Evolutionary conservation across 225 moss, liverwort and hornwort species (phyloP).

Genomic region (Pseudoscleropodium purum): DNA sequence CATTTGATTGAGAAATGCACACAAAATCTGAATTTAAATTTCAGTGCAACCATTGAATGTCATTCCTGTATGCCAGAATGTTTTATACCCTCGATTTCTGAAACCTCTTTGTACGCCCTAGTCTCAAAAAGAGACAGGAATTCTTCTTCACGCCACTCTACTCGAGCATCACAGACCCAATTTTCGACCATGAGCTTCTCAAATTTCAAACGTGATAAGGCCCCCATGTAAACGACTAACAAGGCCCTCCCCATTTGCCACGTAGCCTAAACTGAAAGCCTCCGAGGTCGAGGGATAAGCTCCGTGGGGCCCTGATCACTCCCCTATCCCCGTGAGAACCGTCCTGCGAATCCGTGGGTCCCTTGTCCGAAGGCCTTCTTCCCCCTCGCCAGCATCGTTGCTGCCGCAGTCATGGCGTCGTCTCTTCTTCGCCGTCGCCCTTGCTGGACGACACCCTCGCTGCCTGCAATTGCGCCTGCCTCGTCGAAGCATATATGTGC

Average conservation of each 20-base stretch:
- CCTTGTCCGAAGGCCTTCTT: conserved; percentile 3
- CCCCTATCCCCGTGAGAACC: not conserved
- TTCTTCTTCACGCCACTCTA: no score
- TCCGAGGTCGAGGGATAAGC: not conserved
- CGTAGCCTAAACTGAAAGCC: not conserved
- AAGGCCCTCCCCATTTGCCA: not conserved
- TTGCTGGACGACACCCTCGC: conserved; percentile 1
- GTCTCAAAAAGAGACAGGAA: no score
- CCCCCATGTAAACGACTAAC: not conserved
- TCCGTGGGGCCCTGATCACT: conserved; percentile 13
- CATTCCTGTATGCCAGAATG: not conserved
- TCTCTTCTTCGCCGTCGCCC: conserved; percentile 11
- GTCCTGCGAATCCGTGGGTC: not conserved
- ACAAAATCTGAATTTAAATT: not conserved
- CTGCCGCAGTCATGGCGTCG: conserved; percentile 33
- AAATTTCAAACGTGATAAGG: not conserved
- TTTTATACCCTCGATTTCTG: no score
- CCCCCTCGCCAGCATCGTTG: not conserved
- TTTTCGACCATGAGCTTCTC: not conserved
- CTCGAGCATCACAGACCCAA: not conserved
- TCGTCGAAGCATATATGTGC: not conserved
- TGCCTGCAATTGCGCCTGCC: not conserved
- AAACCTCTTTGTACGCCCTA: no score
- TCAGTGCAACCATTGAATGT: not conserved
- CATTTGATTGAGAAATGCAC: not conserved